phyloP scores from a whole-genome alignment of 1,139 yeast species.

The Hyphopichia fennica region DNA sequence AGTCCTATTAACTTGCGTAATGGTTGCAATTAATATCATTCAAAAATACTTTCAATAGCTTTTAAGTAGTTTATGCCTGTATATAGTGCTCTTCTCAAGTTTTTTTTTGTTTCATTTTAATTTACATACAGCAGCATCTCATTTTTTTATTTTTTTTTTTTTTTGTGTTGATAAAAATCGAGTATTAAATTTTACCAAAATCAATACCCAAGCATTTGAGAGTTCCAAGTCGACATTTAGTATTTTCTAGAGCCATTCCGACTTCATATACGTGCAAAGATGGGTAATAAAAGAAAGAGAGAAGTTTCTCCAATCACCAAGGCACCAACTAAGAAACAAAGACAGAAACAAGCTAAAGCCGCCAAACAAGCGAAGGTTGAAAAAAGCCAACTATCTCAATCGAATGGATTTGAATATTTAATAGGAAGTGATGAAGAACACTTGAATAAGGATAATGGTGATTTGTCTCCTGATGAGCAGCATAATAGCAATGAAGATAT shows the following conservation, averaged over 20 bases:
- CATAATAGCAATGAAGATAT: constrained; percentile 17
- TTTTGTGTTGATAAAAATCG: too few species aligned
- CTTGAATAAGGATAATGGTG: too few species aligned
- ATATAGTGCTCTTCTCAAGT: constrained; percentile 4
- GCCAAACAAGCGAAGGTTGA: constrained; percentile 3
- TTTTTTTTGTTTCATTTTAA: too few species aligned
- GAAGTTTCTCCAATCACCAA: constrained; percentile 11
- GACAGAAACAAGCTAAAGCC: constrained; percentile 15
- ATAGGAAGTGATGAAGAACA: background rate
- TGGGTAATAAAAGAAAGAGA: constrained; percentile 25
- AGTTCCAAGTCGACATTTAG: background rate
- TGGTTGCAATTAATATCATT: background rate
- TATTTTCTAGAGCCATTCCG: too few species aligned
- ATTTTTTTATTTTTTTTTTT: background rate
- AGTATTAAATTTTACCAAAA: too few species aligned
- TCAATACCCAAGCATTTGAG: background rate
- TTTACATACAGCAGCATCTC: too few species aligned
- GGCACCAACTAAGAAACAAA: constrained; percentile 19
- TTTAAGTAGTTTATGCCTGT: too few species aligned
- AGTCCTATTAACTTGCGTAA: background rate
- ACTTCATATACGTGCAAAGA: too few species aligned
- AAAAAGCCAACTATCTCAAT: background rate
- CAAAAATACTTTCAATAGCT: too few species aligned
- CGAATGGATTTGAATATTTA: background rate
- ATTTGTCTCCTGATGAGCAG: constrained; percentile 16